phyloP scores from a whole-genome alignment of 2,329 filamentous ascomycete species.

The Phoma sp. region DNA sequence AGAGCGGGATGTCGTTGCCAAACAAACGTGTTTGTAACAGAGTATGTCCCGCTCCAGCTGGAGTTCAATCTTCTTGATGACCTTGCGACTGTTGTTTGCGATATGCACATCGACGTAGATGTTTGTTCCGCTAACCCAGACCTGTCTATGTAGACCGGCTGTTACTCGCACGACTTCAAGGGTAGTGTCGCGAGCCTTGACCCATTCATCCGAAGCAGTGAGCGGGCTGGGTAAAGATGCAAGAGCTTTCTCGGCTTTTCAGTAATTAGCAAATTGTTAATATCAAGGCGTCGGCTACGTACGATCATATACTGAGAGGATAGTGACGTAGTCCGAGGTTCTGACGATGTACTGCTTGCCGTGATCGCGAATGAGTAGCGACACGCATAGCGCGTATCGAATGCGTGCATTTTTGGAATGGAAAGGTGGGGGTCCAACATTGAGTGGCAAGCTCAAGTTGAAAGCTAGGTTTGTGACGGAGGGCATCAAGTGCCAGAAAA shows the following conservation, averaged over 20 bases:
- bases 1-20: not conserved
- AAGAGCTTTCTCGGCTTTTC: slow-evolving; percentile 59
- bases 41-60: slow-evolving; percentile 59
- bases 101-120: slow-evolving; percentile 63
- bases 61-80: slow-evolving; percentile 58
- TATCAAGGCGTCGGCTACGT: slow-evolving; percentile 23
- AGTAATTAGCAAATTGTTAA: slow-evolving; percentile 12
- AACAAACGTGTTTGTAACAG: slow-evolving; percentile 57
- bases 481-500: slow-evolving; percentile 58
- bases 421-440: slow-evolving; percentile 62
- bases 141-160: slow-evolving; percentile 62
- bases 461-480: slow-evolving; percentile 58
- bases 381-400: slow-evolving; percentile 57
- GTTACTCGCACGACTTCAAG: slow-evolving; percentile 57
- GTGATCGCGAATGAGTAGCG: slow-evolving; percentile 55
- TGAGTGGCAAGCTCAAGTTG: slow-evolving; percentile 59
- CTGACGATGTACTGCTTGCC: slow-evolving; percentile 59
- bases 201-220: slow-evolving; percentile 57
- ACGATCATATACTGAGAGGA: slow-evolving; percentile 63
- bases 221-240: slow-evolving; percentile 60
- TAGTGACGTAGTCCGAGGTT: slow-evolving; percentile 56
- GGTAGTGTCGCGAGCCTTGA: slow-evolving; percentile 48
- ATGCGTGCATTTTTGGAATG: slow-evolving; percentile 59
- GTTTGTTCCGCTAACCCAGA: slow-evolving; percentile 63
- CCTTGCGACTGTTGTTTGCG: slow-evolving; percentile 57